phyloP scores from a whole-genome alignment of 306 rosid species.

The Casuarina glauca region DNA sequence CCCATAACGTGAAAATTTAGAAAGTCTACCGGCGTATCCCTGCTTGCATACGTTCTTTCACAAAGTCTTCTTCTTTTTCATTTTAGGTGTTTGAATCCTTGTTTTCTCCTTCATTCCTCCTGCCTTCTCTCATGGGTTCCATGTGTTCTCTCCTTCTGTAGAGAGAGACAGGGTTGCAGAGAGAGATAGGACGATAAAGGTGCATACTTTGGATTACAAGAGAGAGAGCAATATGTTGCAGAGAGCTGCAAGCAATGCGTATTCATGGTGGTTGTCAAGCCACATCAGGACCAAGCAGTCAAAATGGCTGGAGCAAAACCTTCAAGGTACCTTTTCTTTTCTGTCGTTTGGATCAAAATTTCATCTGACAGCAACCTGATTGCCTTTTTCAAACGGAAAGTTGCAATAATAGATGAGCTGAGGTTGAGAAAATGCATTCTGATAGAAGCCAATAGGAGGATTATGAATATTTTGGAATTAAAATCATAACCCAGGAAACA shows the following conservation, averaged over 20 bases:
- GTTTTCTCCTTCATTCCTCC: constrained; percentile 12
- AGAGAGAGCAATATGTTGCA: constrained; percentile 66
- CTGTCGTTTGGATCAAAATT: not conserved
- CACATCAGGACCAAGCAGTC: constrained; percentile 98
- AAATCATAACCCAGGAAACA: not conserved
- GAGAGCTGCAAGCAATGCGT: constrained; percentile 99
- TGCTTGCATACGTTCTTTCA: constrained; percentile 42
- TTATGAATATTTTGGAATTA: not conserved
- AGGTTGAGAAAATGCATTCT: not conserved
- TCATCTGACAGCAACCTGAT: no score
- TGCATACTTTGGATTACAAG: constrained; percentile 36
- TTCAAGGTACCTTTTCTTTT: constrained; percentile 56
- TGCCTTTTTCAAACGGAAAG: not conserved
- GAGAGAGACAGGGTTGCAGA: constrained; percentile 26
- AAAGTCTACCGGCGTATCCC: constrained; percentile 38
- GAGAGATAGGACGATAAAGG: constrained; percentile 19
- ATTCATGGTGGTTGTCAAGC: constrained; percentile 99
- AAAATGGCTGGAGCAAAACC: constrained; percentile 97
- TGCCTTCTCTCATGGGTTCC: constrained; percentile 30
- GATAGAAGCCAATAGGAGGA: not conserved
- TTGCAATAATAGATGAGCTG: not conserved
- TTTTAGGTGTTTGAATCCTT: constrained; percentile 5
- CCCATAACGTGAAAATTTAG: constrained; percentile 40
- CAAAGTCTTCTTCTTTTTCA: not conserved
- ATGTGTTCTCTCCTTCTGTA: constrained; percentile 43